Evolutionary conservation across 169 alveolate genomes (phyloP), one percentile per base, ranked within the genome.

Genomic region (Ichthyophthirius multifiliis): DNA sequence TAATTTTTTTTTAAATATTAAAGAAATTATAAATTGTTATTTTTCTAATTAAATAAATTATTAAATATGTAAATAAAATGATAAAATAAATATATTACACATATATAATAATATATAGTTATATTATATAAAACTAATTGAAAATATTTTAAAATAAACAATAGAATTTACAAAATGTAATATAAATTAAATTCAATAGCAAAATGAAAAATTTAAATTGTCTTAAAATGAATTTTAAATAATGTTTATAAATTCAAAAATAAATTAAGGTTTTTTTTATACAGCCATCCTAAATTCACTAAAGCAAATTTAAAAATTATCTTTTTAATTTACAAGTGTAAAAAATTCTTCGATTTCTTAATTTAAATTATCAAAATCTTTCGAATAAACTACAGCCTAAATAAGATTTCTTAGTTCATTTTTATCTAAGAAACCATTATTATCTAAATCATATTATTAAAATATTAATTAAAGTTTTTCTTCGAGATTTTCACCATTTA

Each of bases 241-340:
- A 2, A 27, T 39, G 13, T 55, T 55, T 10, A 55, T 27, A 39
- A 55, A 55, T 55, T 55, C 71, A 20, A 39, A 55, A 27, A 55
- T 55, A 55, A 55, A 27, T 55, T 55, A 34, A 20, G 71, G 71
- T 55, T 39, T 55, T 27, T 55, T 55, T 55, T 55, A 55, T 10
- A 55, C 31, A 27, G 71, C 71, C 3, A 55, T 16, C 31, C 71
- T 55, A 55, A 55, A 55, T 23, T 55, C 71, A 55, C 71, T 55
- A 55, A 27, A 55, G 12, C 43, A 55, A 55, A 55, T 55, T 55
- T 55, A 18, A 20, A 34, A 34, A 55, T 55, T 39, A 55, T 55
- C 31, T 27, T 55, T 55, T 55, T 55, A 55, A 55, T 55, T 39
- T 27, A 39, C 34, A 12, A 55, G 31, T 55, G 23, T 55, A 16